Evolutionary conservation across 192 early-diverging fungal species (phyloP), one percentile per base, ranked within the genome.

Genomic region (Phlyctochytrium arcticum): DNA sequence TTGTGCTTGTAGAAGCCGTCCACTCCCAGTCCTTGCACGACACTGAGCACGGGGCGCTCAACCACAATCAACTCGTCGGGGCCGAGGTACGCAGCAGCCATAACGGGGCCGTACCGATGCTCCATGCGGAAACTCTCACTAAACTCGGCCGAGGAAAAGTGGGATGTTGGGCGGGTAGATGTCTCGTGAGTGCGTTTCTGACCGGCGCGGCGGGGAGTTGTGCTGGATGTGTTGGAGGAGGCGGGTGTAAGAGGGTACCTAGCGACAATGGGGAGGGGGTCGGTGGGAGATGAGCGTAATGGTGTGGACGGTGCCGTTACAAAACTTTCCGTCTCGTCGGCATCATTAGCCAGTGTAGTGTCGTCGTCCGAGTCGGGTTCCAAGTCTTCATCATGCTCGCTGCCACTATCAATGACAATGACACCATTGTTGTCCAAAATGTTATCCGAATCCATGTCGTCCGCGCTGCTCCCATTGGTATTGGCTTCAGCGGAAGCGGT

Each of bases 31-130:
- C 80, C 83, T 60, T 85, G 83, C 47, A 92, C 65, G 32, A 97
- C 88, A 35, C 85, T 83, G 57, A 89, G 76, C 73, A 89, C 86
- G 6, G 95, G 92, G 63, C 93, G 79, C 77, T 98, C 96, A 12
- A 96, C 86, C 26, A 91, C 88, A 0, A 95, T 85, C 76, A 96
- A 76, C 39, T 90, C 86, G 70, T 86, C 78, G 19, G 69, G 68
- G 46, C 76, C 86, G 17, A 94, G 31, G 69, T 89, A 92, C 50
- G 85, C 88, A 55, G 87, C 80, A 65, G 78, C 85, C 85, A 98
- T 88, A 49, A 95, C 65, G 42, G 84, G 87, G 64, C 92, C 89
- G 77, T 90, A 98, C 61, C 90, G 87, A 71, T 86, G 80, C 39
- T 88, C 76, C 57, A 92, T 77, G 53, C 76, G 73, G 67, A 91